Evolutionary conservation across 345 rosid genomes (phyloP), one percentile per base, ranked within the genome.

Genomic region (Eucalyptus pauciflora): DNA sequence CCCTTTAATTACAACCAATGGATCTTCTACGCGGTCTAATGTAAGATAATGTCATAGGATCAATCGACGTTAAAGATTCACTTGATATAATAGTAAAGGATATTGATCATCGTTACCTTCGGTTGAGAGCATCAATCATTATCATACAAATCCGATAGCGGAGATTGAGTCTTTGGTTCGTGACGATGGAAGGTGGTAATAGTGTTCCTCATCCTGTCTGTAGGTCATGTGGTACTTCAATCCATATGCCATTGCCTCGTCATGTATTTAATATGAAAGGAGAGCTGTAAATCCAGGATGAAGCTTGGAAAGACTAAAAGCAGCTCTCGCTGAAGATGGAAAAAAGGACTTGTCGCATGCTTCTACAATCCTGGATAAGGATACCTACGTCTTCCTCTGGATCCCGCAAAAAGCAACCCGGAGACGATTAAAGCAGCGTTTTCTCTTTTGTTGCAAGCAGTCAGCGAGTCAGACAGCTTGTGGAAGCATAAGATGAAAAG

Each of bases 31-130:
- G 1, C 0, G 13, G 9, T 9, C 13, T 56, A 56, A 24, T 24
- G 13, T 0, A 9, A 56, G 6, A 1, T 56, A 0, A 56, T 9
- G 13, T 24, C 29, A 9, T 56, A 0, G 10, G 0, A 56, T 56
- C 1, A 1, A 56, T 56, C 1, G 3, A 9, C 3, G 0, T 22
- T 24, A 20, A 1, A 56, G 27, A 56, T 56, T 4, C 62, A 22
- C 1, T 9, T 56, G 62, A 22, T 56, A 22, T 22, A 56, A 22
- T 56, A 2, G 0, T 56, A 56, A 24, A 56, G 0, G 12, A 24
- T 56, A 56, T 56, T 24, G 62, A 56, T 56, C 13, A 56, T 56
- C 3, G 0, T 56, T 24, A 20, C 0, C 0, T 56, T 56, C 0
- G 0, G 2, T 56, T 24, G 62, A 56, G 62, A 22, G 6, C 27